Conservation (phyloP, 176 grass and related monocot species). For the Alopecurus myosuroides region DNA sequence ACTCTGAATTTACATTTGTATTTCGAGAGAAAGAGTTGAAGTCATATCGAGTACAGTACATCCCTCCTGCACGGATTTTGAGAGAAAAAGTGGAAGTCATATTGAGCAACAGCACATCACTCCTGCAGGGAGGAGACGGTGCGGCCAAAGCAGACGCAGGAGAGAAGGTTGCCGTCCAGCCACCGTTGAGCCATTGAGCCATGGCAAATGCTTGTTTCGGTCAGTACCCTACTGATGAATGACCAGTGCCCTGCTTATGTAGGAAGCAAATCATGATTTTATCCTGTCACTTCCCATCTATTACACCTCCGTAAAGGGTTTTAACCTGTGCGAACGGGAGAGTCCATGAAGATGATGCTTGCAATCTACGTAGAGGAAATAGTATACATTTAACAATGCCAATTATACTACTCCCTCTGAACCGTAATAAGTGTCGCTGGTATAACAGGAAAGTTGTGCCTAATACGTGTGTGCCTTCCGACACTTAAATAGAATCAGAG, state of each 20-base stretch:
- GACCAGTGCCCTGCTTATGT: constrained; percentile 23
- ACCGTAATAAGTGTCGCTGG: no score
- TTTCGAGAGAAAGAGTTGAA: not conserved
- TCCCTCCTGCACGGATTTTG: not conserved
- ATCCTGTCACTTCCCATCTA: not conserved
- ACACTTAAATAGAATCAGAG: no score
- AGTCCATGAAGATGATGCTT: no score
- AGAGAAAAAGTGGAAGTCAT: not conserved
- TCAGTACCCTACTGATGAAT: constrained; percentile 24
- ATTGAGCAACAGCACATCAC: not conserved
- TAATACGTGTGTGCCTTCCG: no score
- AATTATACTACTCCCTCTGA: no score
- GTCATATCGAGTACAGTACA: not conserved
- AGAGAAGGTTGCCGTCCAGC: constrained; percentile 19
- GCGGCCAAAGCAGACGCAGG: not conserved
- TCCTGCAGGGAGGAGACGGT: not conserved
- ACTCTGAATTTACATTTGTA: not conserved
- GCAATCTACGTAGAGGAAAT: no score
- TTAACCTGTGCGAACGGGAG: no score
- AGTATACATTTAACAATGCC: no score
- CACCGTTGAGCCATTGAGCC: constrained; percentile 31
- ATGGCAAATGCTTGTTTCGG: constrained; percentile 31
- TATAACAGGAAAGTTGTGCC: no score
- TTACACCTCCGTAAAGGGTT: not conserved
- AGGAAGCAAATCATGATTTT: not conserved